phyloP scores from a whole-genome alignment of 345 rosid species.

The Eucalyptus cloeziana region DNA sequence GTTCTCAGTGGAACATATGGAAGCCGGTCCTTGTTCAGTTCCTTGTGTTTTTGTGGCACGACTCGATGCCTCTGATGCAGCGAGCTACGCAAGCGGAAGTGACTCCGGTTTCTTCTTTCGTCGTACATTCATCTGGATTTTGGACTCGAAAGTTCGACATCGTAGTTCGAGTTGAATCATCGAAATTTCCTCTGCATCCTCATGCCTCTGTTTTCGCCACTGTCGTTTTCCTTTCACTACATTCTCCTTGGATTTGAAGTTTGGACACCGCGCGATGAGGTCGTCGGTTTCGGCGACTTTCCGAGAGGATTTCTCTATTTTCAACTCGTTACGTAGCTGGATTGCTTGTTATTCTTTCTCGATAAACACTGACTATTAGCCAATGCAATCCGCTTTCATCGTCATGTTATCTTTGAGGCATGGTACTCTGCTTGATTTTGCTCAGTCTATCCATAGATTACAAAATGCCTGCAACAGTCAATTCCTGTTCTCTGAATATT shows the following conservation, averaged over 20 bases:
- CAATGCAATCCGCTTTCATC: neutral
- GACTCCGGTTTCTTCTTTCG: neutral
- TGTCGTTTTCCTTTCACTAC: neutral
- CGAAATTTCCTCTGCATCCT: neutral
- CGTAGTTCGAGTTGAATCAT: neutral
- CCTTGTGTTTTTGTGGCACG: neutral
- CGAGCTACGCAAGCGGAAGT: neutral
- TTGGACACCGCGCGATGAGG: neutral
- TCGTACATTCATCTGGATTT: neutral
- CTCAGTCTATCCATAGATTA: neutral
- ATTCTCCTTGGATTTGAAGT: neutral
- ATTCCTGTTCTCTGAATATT: neutral
- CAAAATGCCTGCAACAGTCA: neutral
- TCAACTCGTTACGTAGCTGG: neutral
- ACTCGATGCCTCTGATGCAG: neutral
- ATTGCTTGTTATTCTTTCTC: neutral
- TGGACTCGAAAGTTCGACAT: neutral
- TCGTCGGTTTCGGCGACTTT: neutral
- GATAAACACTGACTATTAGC: neutral
- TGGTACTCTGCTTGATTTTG: neutral
- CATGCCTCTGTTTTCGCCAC: neutral
- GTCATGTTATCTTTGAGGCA: neutral
- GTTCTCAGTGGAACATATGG: neutral
- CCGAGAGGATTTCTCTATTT: neutral
- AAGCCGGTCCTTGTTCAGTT: neutral